Conservation (phyloP, 225 moss, liverwort and hornwort species). For the Ulota crispa region DNA sequence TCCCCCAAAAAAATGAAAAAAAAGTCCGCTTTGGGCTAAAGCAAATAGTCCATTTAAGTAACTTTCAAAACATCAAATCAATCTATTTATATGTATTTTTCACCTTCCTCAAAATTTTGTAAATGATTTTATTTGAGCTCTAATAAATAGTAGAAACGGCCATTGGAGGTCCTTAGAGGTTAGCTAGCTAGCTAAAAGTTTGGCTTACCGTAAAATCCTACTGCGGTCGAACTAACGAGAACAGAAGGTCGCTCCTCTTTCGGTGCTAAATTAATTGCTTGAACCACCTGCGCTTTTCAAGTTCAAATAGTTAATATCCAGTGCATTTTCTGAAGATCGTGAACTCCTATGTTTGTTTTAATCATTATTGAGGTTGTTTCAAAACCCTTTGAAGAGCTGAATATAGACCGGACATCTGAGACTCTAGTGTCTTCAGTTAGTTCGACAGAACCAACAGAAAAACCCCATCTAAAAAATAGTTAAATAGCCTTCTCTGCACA, state of each 20-base stretch:
- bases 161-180: background rate
- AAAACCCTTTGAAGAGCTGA: background rate
- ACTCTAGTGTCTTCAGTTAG: background rate
- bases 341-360: background rate
- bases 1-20: too few species aligned
- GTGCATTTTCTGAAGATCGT: too few species aligned
- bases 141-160: background rate
- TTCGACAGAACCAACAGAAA: background rate
- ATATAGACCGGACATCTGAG: background rate
- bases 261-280: constrained; percentile 73
- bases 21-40: background rate
- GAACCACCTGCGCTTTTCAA: constrained; percentile 64
- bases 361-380: background rate
- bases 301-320: too few species aligned
- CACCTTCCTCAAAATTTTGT: background rate
- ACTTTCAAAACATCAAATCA: background rate
- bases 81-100: background rate
- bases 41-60: background rate
- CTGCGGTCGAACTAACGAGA: constrained; percentile 79
- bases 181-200: background rate
- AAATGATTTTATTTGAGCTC: background rate
- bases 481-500: background rate
- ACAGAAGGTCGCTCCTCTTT: constrained; percentile 74
- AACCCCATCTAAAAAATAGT: background rate
- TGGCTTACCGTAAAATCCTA: constrained; percentile 80